Percentiles rank a stretch among this genome's conserved stretches.
Conservation (phyloP, 164 flowering plant genomes). For the Aristolochia contorta region DNA sequence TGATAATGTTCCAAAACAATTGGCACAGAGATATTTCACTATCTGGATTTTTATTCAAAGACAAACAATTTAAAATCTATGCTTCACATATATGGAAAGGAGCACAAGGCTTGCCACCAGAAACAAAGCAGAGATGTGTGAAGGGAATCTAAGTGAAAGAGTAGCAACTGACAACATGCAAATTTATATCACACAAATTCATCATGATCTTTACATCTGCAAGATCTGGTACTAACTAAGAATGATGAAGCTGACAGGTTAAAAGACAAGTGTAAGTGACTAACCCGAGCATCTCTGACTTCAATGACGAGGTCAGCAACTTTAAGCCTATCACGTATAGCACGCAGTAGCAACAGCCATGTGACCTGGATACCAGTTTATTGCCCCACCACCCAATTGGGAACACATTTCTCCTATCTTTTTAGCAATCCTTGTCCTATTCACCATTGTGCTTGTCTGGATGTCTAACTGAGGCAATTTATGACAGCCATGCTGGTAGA, state of each 20-base stretch:
- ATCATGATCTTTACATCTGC: background rate
- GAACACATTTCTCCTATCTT: conserved; percentile 49
- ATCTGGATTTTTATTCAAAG: too few species aligned
- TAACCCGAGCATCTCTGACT: conserved; percentile 83
- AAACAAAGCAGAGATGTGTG: too few species aligned
- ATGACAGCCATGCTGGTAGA: too few species aligned
- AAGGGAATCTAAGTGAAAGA: too few species aligned
- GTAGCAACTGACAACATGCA: too few species aligned
- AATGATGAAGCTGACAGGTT: background rate
- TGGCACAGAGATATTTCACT: too few species aligned
- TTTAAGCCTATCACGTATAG: conserved; percentile 85
- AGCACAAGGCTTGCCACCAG: too few species aligned
- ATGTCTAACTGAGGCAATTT: too few species aligned
- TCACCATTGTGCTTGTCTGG: background rate
- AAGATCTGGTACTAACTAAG: background rate
- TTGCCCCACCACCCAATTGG: conserved; percentile 50
- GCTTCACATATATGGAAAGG: too few species aligned
- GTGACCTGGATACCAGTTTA: conserved; percentile 97
- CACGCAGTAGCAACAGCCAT: conserved; percentile 96
- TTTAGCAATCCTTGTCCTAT: conserved; percentile 7
- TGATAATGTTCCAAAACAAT: too few species aligned
- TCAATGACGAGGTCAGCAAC: conserved; percentile 86
- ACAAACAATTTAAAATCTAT: too few species aligned
- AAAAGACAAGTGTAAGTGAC: background rate
- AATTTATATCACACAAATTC: too few species aligned